Percentiles rank a stretch among this genome's conserved stretches.
Evolutionary conservation across 371 early-diverging fungal genomes (phyloP).

Genomic region (Syncephalastrum sp.): DNA sequence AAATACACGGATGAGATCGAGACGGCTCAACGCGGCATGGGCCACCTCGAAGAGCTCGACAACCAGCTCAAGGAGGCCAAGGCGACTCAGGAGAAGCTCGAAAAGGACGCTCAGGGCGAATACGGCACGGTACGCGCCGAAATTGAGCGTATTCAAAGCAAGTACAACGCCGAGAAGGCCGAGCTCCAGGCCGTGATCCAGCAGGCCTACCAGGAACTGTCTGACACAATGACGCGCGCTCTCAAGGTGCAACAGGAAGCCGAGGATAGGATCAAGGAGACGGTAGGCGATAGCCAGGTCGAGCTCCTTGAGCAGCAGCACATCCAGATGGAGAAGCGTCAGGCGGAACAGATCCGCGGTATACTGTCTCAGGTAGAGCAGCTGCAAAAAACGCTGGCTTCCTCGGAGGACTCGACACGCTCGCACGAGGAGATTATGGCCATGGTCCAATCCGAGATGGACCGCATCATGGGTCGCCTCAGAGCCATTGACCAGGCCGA

Average conservation of each 20-base stretch:
- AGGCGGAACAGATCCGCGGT: slow-evolving; percentile 22
- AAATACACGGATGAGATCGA: slow-evolving; percentile 54
- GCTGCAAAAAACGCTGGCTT: slow-evolving; percentile 25
- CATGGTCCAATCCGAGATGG: slow-evolving; percentile 43
- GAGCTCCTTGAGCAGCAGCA: slow-evolving; percentile 36
- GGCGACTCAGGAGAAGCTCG: slow-evolving; percentile 32
- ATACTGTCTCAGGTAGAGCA: slow-evolving; percentile 34
- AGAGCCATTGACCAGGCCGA: slow-evolving; percentile 39
- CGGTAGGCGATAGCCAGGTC: slow-evolving; percentile 23
- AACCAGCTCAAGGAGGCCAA: slow-evolving; percentile 46
- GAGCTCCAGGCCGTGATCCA: slow-evolving; percentile 29
- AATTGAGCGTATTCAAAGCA: slow-evolving; percentile 29
- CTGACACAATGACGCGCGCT: slow-evolving; percentile 27
- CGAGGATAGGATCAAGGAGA: slow-evolving; percentile 33
- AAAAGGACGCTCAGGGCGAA: slow-evolving; percentile 32
- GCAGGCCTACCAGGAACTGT: slow-evolving; percentile 39
- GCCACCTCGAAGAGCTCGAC: slow-evolving; percentile 43
- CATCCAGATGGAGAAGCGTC: slow-evolving; percentile 20
- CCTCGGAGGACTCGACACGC: slow-evolving; percentile 27
- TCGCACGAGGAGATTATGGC: slow-evolving; percentile 43
- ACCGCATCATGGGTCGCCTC: slow-evolving; percentile 43
- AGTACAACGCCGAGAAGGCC: slow-evolving; percentile 32
- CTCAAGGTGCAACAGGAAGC: slow-evolving; percentile 37
- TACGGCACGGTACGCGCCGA: slow-evolving; percentile 25
- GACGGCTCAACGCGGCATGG: slow-evolving; percentile 47